These are phyloP conservation scores for Juncus effusus DNA, from an alignment of 176 grass and related monocot species.

Conservation along the genomic window DNA sequence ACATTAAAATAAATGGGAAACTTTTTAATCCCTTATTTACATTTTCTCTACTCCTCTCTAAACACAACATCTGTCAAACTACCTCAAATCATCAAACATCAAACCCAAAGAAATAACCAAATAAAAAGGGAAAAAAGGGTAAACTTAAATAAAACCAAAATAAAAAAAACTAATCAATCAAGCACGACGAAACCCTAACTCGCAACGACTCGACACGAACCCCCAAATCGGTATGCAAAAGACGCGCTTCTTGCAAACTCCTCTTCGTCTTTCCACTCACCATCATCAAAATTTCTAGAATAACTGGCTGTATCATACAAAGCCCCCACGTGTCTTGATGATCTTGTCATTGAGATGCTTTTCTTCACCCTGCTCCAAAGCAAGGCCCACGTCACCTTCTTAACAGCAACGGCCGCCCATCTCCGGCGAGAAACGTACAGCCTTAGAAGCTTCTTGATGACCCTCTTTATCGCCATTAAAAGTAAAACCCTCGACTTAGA, in stretches of 20 bases:
- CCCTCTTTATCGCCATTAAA: conserved; percentile 34
- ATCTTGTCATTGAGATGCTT: background rate
- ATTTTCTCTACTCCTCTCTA: no score
- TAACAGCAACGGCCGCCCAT: conserved; percentile 12
- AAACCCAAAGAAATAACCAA: background rate
- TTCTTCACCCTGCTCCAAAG: conserved; percentile 30
- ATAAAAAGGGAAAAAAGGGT: background rate
- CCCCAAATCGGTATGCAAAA: conserved; percentile 14
- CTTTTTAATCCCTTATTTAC: no score
- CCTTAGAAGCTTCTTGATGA: conserved; percentile 26
- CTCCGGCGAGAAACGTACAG: conserved; percentile 27
- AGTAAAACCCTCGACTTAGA: conserved; percentile 19
- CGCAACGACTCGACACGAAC: background rate
- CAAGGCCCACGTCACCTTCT: conserved; percentile 8
- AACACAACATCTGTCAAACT: no score
- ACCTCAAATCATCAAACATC: no score
- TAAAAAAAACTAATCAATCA: background rate
- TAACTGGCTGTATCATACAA: conserved; percentile 44
- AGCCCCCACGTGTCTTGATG: background rate
- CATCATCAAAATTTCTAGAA: conserved; percentile 65
- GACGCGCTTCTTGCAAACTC: conserved; percentile 36
- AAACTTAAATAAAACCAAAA: background rate
- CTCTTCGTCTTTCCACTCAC: conserved; percentile 47
- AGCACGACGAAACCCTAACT: no score
- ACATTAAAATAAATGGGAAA: no score